Evolutionary conservation across 192 early-diverging fungal species (phyloP).

Genomic region (Entomortierella beljakovae): DNA sequence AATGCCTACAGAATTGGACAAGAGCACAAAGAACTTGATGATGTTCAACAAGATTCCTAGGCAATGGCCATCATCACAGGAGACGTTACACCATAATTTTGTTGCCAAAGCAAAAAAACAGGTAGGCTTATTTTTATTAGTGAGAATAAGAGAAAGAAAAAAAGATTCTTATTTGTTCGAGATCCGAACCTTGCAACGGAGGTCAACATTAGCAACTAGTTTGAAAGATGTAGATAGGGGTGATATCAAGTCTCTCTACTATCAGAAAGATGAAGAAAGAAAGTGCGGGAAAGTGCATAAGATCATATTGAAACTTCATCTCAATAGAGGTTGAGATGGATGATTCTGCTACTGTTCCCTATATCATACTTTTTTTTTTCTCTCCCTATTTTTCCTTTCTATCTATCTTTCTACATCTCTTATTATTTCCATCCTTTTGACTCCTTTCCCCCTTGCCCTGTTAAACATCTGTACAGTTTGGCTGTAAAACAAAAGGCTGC

Average conservation of each 20-base stretch:
- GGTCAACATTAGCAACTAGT: too few species aligned
- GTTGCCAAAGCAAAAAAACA: slow-evolving; percentile 14
- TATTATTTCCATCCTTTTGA: background rate
- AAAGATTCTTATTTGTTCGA: too few species aligned
- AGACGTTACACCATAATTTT: slow-evolving; percentile 44
- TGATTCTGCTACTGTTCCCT: slow-evolving; percentile 11
- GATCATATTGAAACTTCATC: background rate
- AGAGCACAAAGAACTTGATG: slow-evolving; percentile 46
- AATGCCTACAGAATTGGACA: slow-evolving; percentile 40
- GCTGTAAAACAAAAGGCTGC: background rate
- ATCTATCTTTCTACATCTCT: background rate
- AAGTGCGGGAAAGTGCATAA: background rate
- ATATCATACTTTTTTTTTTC: background rate
- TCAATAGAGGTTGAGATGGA: background rate
- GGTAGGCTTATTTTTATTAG: too few species aligned
- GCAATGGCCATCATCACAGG: slow-evolving; percentile 51
- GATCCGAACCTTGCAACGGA: too few species aligned
- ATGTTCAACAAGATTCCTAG: slow-evolving; percentile 51
- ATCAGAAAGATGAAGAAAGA: background rate
- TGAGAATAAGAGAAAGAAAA: background rate
- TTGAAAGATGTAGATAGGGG: background rate
- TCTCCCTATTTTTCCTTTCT: background rate
- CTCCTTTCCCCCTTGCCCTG: background rate
- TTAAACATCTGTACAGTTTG: background rate
- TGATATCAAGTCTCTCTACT: too few species aligned